Evolutionary conservation across 768 basidiomycete genomes (phyloP).

Genomic region (Naganishia antarctica): DNA sequence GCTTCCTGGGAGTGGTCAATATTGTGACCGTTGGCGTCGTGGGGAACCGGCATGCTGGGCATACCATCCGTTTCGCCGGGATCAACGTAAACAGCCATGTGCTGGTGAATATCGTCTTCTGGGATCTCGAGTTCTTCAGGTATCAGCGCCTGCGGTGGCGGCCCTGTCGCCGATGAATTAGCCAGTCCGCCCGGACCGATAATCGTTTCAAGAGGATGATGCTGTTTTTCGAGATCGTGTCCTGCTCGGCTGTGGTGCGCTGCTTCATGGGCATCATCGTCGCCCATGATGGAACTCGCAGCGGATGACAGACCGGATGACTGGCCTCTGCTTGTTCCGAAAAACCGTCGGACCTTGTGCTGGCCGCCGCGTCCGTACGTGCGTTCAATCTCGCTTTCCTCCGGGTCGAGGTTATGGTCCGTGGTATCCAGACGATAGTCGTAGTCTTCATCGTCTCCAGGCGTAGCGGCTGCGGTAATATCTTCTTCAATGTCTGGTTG

Average conservation of each 20-base stretch:
- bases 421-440: slow-evolving; percentile 44
- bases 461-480: slow-evolving; percentile 3
- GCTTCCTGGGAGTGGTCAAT: slow-evolving; percentile 32
- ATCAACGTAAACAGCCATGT: slow-evolving; percentile 55
- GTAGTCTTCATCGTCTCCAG: slow-evolving; percentile 42
- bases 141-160: slow-evolving; percentile 23
- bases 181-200: slow-evolving; percentile 11
- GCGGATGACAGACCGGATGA: slow-evolving; percentile 4
- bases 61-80: slow-evolving; percentile 64
- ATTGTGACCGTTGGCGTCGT: slow-evolving; percentile 36
- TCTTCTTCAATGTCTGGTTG: slow-evolving; percentile 16
- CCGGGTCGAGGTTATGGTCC: slow-evolving; percentile 6
- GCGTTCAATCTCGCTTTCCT: slow-evolving; percentile 18
- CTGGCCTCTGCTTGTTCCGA: not conserved
- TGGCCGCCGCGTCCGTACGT: not conserved
- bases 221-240: not conserved
- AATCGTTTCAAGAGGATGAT: not conserved
- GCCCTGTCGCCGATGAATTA: slow-evolving; percentile 21
- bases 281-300: slow-evolving; percentile 13
- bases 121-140: slow-evolving; percentile 15
- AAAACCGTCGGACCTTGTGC: not conserved
- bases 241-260: not conserved
- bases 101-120: slow-evolving; percentile 26
- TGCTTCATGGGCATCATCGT: not conserved
- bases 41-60: slow-evolving; percentile 51